These are phyloP conservation scores for Sistotremastrum suecicum DNA, from an alignment of 768 basidiomycete genomes.

Conservation along the genomic window DNA sequence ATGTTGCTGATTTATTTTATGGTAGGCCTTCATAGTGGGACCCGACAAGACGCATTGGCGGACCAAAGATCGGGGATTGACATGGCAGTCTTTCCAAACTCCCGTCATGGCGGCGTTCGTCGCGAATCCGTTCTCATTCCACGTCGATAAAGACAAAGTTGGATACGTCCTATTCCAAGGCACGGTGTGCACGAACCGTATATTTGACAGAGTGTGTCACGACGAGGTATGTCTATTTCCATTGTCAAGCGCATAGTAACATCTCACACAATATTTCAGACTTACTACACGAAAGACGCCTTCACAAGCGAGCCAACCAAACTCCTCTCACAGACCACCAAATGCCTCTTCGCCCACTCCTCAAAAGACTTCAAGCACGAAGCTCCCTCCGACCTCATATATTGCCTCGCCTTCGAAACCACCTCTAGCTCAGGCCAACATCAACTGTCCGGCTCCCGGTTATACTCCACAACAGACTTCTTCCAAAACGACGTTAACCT, in stretches of 20 bases:
- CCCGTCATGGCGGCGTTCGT: conserved; percentile 45
- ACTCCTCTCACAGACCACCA: conserved; percentile 56
- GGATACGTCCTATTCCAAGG: conserved; percentile 74
- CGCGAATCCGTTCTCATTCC: conserved; percentile 67
- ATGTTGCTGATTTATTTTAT: neutral
- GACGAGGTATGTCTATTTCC: conserved; percentile 44
- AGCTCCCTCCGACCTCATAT: conserved; percentile 62
- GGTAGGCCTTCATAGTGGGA: conserved; percentile 79
- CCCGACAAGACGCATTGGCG: conserved; percentile 67
- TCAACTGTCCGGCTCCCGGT: conserved; percentile 41
- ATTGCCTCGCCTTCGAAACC: conserved; percentile 80
- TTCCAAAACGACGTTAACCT: conserved; percentile 49
- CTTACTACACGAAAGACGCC: conserved; percentile 77
- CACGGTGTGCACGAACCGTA: conserved; percentile 35
- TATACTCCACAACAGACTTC: conserved; percentile 80
- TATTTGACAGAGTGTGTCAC: conserved; percentile 45
- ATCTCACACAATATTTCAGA: conserved; percentile 29
- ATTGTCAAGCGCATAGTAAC: neutral
- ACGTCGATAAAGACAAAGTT: conserved; percentile 57
- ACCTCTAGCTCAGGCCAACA: conserved; percentile 28
- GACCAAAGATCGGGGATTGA: conserved; percentile 75
- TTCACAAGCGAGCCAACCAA: conserved; percentile 47
- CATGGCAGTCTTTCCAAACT: conserved; percentile 74
- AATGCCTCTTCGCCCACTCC: conserved; percentile 85
- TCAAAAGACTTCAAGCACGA: conserved; percentile 70